Evolutionary conservation across 2,329 filamentous ascomycete species (phyloP).

Genomic region (Bipolaris bicolor): DNA sequence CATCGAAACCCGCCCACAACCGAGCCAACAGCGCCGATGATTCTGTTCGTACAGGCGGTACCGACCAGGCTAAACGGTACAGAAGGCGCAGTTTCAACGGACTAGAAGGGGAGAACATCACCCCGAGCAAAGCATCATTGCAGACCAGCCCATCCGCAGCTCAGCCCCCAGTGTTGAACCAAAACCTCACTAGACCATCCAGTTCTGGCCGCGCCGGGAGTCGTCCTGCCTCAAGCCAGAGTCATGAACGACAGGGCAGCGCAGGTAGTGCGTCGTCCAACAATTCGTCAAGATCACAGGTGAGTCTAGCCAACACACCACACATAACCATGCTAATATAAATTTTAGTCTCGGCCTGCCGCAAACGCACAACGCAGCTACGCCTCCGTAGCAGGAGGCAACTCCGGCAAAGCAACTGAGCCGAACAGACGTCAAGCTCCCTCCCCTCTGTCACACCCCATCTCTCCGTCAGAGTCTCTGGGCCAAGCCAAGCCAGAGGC

Average conservation of each 20-base stretch:
- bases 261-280: constrained; percentile 47
- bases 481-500: constrained; percentile 24
- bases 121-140: constrained; percentile 25
- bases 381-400: constrained; percentile 24
- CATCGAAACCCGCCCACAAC: constrained; percentile 56
- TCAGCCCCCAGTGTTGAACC: constrained; percentile 21
- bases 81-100: constrained; percentile 83
- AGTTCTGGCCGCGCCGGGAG: constrained; percentile 39
- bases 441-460: constrained; percentile 56
- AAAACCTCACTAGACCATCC: constrained; percentile 32
- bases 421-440: constrained; percentile 52
- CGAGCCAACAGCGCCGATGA: constrained; percentile 72
- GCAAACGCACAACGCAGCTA: constrained; percentile 24
- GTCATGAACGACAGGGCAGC: constrained; percentile 48
- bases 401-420: constrained; percentile 45
- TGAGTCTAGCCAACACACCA: constrained; percentile 24
- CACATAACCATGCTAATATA: not conserved
- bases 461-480: constrained; percentile 45
- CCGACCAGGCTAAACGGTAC: constrained; percentile 76
- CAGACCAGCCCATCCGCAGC: constrained; percentile 17
- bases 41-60: constrained; percentile 61
- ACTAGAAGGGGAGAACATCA: constrained; percentile 51
- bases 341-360: constrained; percentile 33
- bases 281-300: constrained; percentile 42
- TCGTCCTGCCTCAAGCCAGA: constrained; percentile 43